Conservation (phyloP, 352 stramenopile species). For the Phytophthora sojae region DNA sequence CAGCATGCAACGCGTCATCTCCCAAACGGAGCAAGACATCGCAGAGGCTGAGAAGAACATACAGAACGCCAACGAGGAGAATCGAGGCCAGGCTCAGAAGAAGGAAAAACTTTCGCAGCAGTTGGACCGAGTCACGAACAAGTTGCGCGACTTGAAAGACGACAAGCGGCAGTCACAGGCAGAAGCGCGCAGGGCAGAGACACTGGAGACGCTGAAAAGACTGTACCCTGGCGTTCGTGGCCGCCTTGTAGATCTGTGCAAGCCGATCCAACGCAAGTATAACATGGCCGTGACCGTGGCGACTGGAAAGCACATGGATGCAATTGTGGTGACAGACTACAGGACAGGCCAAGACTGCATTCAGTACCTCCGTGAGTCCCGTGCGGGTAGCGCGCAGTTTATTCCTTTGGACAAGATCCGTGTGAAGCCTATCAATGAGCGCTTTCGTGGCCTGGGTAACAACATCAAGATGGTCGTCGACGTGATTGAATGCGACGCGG, state of each 20-base stretch:
- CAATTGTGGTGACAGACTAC: slow-evolving; percentile 82
- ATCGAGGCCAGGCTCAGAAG: slow-evolving; percentile 57
- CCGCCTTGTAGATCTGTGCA: slow-evolving; percentile 97
- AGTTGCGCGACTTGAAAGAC: slow-evolving; percentile 93
- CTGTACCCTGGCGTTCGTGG: slow-evolving; percentile 95
- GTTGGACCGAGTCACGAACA: slow-evolving; percentile 75
- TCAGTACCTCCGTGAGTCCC: slow-evolving; percentile 96
- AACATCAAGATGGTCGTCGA: slow-evolving; percentile 96
- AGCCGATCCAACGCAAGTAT: slow-evolving; percentile 96
- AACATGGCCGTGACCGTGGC: slow-evolving; percentile 98
- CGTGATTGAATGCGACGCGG: slow-evolving; percentile 95
- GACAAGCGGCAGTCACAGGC: slow-evolving; percentile 93
- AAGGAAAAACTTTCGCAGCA: slow-evolving; percentile 78
- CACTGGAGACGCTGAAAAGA: slow-evolving; percentile 81
- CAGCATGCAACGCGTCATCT: slow-evolving; percentile 81
- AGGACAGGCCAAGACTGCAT: slow-evolving; percentile 89
- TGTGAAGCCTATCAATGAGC: slow-evolving; percentile 93
- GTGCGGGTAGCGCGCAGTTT: slow-evolving; percentile 95
- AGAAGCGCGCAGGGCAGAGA: slow-evolving; percentile 85
- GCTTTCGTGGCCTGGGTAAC: slow-evolving; percentile 91
- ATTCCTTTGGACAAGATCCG: slow-evolving; percentile 97
- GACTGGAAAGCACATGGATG: slow-evolving; percentile 98
- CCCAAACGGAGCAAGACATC: slow-evolving; percentile 66
- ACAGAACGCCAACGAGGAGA: slow-evolving; percentile 67
- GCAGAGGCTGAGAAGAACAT: slow-evolving; percentile 57